A percentile compares a stretch with the other conserved stretches of the same genome.
phyloP scores from a whole-genome alignment of 192 early-diverging fungal genomes.

The Paraglomus occultum region DNA sequence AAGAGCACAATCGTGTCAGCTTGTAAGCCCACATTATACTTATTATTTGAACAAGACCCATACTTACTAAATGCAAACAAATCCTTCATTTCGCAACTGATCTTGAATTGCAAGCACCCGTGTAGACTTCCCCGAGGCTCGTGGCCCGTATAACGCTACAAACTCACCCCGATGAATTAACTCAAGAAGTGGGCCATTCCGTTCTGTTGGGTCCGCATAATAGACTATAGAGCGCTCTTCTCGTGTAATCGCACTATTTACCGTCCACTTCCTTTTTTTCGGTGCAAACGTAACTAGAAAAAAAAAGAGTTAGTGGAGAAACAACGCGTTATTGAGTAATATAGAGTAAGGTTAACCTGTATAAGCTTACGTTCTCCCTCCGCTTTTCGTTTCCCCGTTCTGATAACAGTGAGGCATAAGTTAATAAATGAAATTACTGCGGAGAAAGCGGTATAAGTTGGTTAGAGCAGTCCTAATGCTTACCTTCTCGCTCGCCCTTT shows the following conservation, averaged over 20 bases:
- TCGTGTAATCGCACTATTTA: conserved; percentile 32
- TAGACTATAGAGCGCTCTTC: conserved; percentile 20
- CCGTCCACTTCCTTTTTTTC: conserved; percentile 30
- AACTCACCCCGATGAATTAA: conserved; percentile 24
- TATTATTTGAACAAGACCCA: too few relatives aligned
- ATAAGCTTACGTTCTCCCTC: conserved; percentile 23
- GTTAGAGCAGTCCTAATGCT: too few relatives aligned
- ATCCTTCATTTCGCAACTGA: conserved; percentile 21
- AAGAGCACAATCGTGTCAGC: too few relatives aligned
- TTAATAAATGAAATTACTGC: too few relatives aligned
- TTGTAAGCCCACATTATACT: too few relatives aligned
- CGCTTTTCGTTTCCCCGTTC: conserved; percentile 15
- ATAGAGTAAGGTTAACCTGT: conserved; percentile 17
- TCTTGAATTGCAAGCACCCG: conserved; percentile 25
- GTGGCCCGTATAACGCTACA: conserved; percentile 23
- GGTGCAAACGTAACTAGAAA: conserved; percentile 1
- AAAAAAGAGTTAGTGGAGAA: conserved; percentile 20
- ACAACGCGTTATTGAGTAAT: not conserved
- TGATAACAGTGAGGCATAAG: not conserved
- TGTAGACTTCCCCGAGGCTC: conserved; percentile 31
- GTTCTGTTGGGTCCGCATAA: conserved; percentile 17
- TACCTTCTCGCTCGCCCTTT: not conserved
- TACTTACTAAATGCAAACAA: conserved; percentile 34
- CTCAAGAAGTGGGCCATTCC: conserved; percentile 27
- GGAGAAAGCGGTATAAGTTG: too few relatives aligned